Conservation (phyloP, 345 rosid genomes). For the Brassica nigra region DNA sequence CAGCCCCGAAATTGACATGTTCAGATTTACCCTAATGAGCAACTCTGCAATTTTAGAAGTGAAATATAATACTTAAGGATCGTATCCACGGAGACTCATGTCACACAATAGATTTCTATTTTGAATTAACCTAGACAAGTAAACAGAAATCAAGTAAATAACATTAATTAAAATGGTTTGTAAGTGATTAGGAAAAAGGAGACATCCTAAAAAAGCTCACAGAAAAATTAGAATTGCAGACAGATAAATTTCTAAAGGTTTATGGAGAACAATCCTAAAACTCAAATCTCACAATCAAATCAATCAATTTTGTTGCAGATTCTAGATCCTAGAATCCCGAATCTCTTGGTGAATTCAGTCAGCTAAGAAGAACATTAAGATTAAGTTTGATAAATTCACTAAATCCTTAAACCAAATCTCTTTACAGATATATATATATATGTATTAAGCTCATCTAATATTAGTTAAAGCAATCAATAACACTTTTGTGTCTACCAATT, state of each 20-base stretch:
- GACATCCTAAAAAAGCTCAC: neutral
- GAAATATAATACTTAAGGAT: neutral
- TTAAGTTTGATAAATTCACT: too few species aligned
- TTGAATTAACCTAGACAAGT: neutral
- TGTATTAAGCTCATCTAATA: too few species aligned
- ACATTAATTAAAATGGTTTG: neutral
- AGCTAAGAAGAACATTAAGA: too few species aligned
- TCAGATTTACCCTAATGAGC: neutral
- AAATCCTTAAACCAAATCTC: too few species aligned
- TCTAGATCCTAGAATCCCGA: too few species aligned
- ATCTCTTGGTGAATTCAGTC: too few species aligned
- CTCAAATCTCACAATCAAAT: neutral
- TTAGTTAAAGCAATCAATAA: too few species aligned
- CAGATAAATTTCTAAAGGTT: neutral
- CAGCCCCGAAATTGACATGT: neutral
- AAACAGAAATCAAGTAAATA: neutral
- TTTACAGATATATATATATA: too few species aligned
- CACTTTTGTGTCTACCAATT: too few species aligned
- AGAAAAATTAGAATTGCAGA: neutral
- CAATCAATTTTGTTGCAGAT: neutral
- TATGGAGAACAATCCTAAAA: neutral
- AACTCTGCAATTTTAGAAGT: neutral
- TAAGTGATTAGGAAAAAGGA: neutral
- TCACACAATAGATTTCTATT: neutral
- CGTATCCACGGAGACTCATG: neutral